Percentiles rank a stretch among this genome's conserved stretches.
These are phyloP conservation scores for Apiotrichum laibachii DNA, from an alignment of 1,284 basidiomycete genomes.

Conservation along the genomic window DNA sequence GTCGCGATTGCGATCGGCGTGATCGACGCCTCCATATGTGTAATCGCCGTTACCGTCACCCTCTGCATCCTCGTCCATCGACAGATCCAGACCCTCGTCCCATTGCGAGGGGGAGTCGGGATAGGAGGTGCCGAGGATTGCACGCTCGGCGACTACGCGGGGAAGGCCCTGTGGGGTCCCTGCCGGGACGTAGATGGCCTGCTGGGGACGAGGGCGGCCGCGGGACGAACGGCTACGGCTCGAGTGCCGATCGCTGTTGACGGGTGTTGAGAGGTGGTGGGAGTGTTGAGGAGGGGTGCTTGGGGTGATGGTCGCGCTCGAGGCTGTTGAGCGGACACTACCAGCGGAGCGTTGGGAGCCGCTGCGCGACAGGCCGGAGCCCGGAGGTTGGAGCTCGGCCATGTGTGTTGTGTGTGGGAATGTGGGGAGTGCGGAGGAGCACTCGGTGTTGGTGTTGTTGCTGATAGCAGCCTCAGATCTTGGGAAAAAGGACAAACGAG, in stretches of 20 bases:
- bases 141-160: constrained; percentile 4
- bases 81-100: background rate
- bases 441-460: no score
- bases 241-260: background rate
- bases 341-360: no score
- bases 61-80: background rate
- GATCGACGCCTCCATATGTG: background rate
- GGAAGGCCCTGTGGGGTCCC: constrained; percentile 3
- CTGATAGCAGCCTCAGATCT: no score
- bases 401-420: no score
- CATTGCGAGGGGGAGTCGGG: background rate
- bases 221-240: background rate
- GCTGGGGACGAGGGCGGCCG: constrained; percentile 28
- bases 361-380: no score
- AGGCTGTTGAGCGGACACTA: no score
- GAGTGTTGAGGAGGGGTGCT: background rate
- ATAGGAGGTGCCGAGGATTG: background rate
- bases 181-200: constrained; percentile 30
- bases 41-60: background rate
- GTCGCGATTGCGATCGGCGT: background rate
- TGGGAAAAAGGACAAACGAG: no score
- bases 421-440: no score
- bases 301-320: background rate
- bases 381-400: no score
- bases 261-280: background rate